Conservation (phyloP, 2,329 filamentous ascomycete genomes). For the Fonsecaea monophora region DNA sequence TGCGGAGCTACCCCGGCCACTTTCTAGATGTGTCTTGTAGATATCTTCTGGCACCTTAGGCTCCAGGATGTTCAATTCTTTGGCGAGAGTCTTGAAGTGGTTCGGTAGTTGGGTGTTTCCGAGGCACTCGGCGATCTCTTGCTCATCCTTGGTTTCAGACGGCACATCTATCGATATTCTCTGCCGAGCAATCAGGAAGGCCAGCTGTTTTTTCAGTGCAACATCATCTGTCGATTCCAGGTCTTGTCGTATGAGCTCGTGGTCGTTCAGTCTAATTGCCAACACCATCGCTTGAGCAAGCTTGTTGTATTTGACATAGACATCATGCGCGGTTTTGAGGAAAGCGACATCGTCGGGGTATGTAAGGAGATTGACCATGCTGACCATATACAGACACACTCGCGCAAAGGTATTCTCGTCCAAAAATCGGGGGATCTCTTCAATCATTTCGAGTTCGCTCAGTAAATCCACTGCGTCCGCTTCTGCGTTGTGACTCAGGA, state of each 20-base stretch:
- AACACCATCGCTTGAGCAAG: conserved; percentile 91
- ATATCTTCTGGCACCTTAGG: conserved; percentile 98
- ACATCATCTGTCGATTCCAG: conserved; percentile 81
- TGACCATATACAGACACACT: conserved; percentile 97
- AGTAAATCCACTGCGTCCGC: conserved; percentile 96
- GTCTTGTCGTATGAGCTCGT: conserved; percentile 79
- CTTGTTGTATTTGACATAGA: conserved; percentile 93
- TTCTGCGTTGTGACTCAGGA: conserved; percentile 96
- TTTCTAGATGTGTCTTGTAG: conserved; percentile 98
- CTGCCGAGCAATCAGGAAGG: conserved; percentile 89
- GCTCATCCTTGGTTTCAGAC: conserved; percentile 69
- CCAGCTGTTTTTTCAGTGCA: conserved; percentile 88
- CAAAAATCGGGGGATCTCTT: conserved; percentile 84
- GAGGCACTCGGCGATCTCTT: conserved; percentile 79
- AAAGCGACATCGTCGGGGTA: conserved; percentile 98
- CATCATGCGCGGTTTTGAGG: conserved; percentile 87
- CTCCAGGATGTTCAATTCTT: conserved; percentile 95
- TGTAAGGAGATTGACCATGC: conserved; percentile 96
- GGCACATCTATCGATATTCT: conserved; percentile 79
- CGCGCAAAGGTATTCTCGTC: conserved; percentile 92
- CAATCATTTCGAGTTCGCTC: conserved; percentile 97
- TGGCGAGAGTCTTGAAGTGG: conserved; percentile 91
- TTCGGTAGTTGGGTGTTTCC: conserved; percentile 87
- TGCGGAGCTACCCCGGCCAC: conserved; percentile 87
- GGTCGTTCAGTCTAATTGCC: conserved; percentile 90